Evolutionary conservation across 306 rosid genomes (phyloP), one percentile per base, ranked within the genome.

Genomic region (Comarum palustre): DNA sequence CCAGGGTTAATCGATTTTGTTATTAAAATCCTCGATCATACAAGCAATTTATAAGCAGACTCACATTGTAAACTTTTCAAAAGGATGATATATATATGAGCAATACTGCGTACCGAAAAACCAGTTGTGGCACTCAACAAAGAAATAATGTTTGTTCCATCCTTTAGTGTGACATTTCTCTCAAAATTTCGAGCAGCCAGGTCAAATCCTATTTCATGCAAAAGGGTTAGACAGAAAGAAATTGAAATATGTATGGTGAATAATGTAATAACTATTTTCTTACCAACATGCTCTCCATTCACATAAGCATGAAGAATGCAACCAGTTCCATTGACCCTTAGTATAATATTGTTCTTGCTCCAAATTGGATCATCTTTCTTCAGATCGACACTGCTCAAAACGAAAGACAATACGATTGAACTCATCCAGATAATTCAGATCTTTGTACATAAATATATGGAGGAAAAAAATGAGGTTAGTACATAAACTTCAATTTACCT

Each of bases 211-310:
- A 52, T 8, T 52, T 22, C 29, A 52, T 20, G 10, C 27, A 9
- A 20, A 52, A 7, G 2, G 20, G 4, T n/a, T 8, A 8, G 41
- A 38, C 1, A 6, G 41, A 6, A 38, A 9, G 34, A 9, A 1
- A 7, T 7, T 52, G 25, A 52, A 25, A 24, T 24, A 57, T 38
- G 8, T 57, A 25, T 0, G 8, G 7, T 6, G 15, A 15, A 1
- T 48, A 48, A 48, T 17, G 9, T 16, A 5, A 52, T 8, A 8
- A 52, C 58, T 7, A n/a, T 52, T 52, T 0, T 52, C 62, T 52
- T 84, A 88, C 92, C 88, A 43, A 76, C 11, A 77, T 84, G 74
- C 66, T 80, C 42, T 16, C 90, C 93, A 29, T 86, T 88, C n/a
- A 79, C 25, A 36, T 73, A 86, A 13, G 86, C 87, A 61, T 86